Conservation (phyloP, 768 basidiomycete species). For the Crepidotus variabilis region DNA sequence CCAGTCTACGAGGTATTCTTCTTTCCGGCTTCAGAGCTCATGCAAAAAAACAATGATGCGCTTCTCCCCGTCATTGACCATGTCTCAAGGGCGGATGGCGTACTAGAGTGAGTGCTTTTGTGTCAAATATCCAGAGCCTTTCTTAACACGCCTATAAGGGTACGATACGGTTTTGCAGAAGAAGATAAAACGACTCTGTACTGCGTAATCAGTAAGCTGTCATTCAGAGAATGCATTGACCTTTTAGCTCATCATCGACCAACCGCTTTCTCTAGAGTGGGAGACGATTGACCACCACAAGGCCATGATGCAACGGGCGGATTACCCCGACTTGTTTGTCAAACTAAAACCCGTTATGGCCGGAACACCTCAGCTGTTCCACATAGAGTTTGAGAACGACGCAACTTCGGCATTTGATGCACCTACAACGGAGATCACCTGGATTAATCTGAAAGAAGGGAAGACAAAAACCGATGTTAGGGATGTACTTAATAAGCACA, state of each 20-base stretch:
- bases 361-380: conserved; percentile 10
- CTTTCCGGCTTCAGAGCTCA: neutral
- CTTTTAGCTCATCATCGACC: neutral
- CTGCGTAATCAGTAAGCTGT: conserved; percentile 8
- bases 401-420: conserved; percentile 9
- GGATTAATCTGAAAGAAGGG: conserved; percentile 8
- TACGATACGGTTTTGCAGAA: conserved; percentile 11
- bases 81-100: neutral
- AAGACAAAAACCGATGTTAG: neutral
- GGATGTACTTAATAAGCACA: neutral
- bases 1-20: neutral
- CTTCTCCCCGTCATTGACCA: neutral
- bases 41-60: neutral
- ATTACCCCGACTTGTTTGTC: conserved; percentile 10
- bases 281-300: conserved; percentile 11
- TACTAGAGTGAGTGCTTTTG: neutral
- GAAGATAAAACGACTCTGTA: conserved; percentile 8
- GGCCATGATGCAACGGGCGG: conserved; percentile 11
- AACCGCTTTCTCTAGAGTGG: conserved; percentile 10
- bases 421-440: conserved; percentile 8
- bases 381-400: conserved; percentile 15
- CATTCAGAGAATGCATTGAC: neutral
- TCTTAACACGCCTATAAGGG: neutral
- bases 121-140: neutral
- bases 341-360: conserved; percentile 10